A percentile compares a stretch with the other conserved stretches of the same genome.
Conservation (phyloP, 2,329 filamentous ascomycete genomes). For the Phaeosphaeria sp. region DNA sequence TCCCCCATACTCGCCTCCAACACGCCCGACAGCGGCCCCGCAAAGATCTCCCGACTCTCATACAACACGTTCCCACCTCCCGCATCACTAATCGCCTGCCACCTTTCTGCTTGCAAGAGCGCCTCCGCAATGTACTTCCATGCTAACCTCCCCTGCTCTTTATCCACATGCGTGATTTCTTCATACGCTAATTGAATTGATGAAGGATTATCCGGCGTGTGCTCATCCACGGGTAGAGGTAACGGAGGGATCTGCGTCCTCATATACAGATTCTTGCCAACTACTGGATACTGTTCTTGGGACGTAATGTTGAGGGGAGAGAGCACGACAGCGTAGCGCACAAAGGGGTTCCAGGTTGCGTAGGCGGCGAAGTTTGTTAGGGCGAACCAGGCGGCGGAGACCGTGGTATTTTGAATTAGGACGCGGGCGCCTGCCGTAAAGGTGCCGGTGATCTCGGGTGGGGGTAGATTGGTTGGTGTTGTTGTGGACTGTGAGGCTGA, state of each 20-base stretch:
- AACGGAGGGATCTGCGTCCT: constrained; percentile 40
- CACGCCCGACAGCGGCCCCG: constrained; percentile 21
- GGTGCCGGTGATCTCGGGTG: constrained; percentile 27
- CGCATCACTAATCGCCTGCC: constrained; percentile 36
- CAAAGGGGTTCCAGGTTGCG: constrained; percentile 42
- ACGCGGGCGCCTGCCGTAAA: constrained; percentile 36
- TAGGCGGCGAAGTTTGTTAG: constrained; percentile 37
- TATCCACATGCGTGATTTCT: constrained; percentile 38
- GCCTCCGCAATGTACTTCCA: constrained; percentile 27
- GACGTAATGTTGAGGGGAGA: constrained; percentile 26
- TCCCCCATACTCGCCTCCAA: constrained; percentile 20
- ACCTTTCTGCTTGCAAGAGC: constrained; percentile 26
- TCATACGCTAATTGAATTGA: constrained; percentile 34
- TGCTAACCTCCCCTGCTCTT: constrained; percentile 28
- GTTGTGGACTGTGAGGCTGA: constrained; percentile 5
- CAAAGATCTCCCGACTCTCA: constrained; percentile 39
- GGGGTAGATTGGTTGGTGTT: constrained; percentile 28
- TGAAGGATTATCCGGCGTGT: constrained; percentile 32
- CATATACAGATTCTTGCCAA: constrained; percentile 29
- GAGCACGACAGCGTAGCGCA: constrained; percentile 32
- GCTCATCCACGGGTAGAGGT: constrained; percentile 31
- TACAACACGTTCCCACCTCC: constrained; percentile 35
- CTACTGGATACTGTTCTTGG: constrained; percentile 30
- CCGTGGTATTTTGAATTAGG: constrained; percentile 28
- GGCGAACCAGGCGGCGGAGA: constrained; percentile 30